A percentile compares a stretch with the other conserved stretches of the same genome.
Conservation (phyloP, 2,329 filamentous ascomycete genomes). For the Fusarium hainanense region DNA sequence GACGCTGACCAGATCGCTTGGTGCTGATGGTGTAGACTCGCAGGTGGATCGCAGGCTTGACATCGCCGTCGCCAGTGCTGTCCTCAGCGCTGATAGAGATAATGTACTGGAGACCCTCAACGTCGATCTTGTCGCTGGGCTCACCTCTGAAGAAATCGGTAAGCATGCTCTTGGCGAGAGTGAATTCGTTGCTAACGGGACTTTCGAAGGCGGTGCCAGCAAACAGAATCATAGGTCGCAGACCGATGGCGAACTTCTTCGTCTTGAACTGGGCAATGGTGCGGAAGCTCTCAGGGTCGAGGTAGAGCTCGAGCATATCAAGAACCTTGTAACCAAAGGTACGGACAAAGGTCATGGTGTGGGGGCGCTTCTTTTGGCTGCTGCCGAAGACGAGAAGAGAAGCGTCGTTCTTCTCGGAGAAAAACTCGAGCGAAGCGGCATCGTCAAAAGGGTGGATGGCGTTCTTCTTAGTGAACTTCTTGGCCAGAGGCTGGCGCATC, state of each 20-base stretch:
- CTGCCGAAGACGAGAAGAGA: constrained; percentile 85
- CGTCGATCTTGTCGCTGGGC: constrained; percentile 83
- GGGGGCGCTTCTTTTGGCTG: constrained; percentile 94
- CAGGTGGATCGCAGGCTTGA: constrained; percentile 70
- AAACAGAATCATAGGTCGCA: constrained; percentile 93
- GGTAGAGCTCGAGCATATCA: constrained; percentile 92
- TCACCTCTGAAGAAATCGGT: constrained; percentile 89
- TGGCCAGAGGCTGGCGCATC: constrained; percentile 83
- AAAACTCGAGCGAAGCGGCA: constrained; percentile 88
- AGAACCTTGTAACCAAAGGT: constrained; percentile 88
- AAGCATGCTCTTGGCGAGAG: constrained; percentile 86
- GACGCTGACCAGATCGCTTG: constrained; percentile 84
- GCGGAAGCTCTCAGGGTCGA: constrained; percentile 79
- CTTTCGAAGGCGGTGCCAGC: constrained; percentile 88
- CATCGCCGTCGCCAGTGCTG: constrained; percentile 55
- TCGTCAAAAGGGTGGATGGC: constrained; percentile 95
- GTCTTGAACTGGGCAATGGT: constrained; percentile 80
- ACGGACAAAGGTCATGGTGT: constrained; percentile 84
- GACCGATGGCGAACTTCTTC: constrained; percentile 78
- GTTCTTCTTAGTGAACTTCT: constrained; percentile 98
- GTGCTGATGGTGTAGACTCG: constrained; percentile 89
- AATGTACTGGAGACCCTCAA: constrained; percentile 93
- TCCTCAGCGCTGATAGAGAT: constrained; percentile 84
- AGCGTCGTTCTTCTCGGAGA: constrained; percentile 95
- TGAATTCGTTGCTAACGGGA: constrained; percentile 81